phyloP scores from a whole-genome alignment of 2,329 filamentous ascomycete species.

The Fusarium miscanthi region DNA sequence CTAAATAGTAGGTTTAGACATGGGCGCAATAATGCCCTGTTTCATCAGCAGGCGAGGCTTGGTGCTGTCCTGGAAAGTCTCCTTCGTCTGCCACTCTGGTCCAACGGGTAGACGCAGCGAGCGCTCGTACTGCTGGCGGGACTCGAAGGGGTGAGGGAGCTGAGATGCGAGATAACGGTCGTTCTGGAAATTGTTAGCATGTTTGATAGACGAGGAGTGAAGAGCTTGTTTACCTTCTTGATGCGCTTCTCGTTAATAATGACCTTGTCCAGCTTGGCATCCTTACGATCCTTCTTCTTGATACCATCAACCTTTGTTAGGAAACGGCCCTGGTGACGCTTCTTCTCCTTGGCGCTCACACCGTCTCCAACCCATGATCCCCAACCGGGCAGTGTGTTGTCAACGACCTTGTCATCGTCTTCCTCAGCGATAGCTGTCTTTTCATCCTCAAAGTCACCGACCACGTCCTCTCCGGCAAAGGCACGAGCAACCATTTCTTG shows the following conservation, averaged over 20 bases:
- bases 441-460: slow-evolving; percentile 81
- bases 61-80: slow-evolving; percentile 87
- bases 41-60: slow-evolving; percentile 92
- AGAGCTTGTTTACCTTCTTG: slow-evolving; percentile 75
- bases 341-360: slow-evolving; percentile 75
- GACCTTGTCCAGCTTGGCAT: slow-evolving; percentile 83
- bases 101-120: slow-evolving; percentile 88
- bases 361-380: slow-evolving; percentile 91
- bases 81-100: slow-evolving; percentile 96
- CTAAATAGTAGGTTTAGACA: slow-evolving; percentile 76
- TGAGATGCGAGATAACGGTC: slow-evolving; percentile 85
- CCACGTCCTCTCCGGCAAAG: slow-evolving; percentile 90
- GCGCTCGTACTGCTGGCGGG: slow-evolving; percentile 87
- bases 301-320: slow-evolving; percentile 77
- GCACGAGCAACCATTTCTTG: slow-evolving; percentile 80
- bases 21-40: slow-evolving; percentile 87
- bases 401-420: slow-evolving; percentile 84
- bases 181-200: slow-evolving; percentile 64
- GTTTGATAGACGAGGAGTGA: background rate
- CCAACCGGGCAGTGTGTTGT: slow-evolving; percentile 93
- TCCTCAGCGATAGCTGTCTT: slow-evolving; percentile 78
- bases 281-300: slow-evolving; percentile 80
- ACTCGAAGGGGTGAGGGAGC: slow-evolving; percentile 92
- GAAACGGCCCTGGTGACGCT: slow-evolving; percentile 70
- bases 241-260: slow-evolving; percentile 93